Base-by-base conservation (phyloP, 2,329 filamentous ascomycete genomes). In the Venturia aucupariae region DNA sequence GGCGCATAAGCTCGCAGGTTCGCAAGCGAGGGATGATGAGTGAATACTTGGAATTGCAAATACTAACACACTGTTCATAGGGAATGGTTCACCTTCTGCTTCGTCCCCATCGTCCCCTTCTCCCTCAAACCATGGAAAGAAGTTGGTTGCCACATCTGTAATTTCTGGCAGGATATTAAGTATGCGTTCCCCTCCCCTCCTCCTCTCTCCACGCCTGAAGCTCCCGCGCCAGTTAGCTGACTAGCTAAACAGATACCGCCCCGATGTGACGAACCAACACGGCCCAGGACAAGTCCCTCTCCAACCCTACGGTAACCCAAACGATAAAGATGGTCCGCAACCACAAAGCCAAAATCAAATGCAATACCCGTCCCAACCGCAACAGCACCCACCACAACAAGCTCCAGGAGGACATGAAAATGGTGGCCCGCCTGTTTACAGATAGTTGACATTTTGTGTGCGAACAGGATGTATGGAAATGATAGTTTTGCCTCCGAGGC, bases 41-140 rank as follows among this genome's bases (percentile, higher is more conserved):
- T 8, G 17, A 27, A 1, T 13, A 15, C 15, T 41, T 17, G 15
- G 24, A 7, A 15, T 63, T 15, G 38, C 60, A 54, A n/a, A 39
- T 8, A 17, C 60, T 65, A 22, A 63, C 41, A 10, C 24, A 4
- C 30, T 42, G 2, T 39, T 35, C n/a, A 19, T 60, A 76, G 75
- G 76, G 73, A 80, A 51, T 91, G 88, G 86, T 92, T 92, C 71
- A 92, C 89, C 5, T 86, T 92, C 71, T 92, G 89, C 80, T 91
- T 89, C 75, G 76, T 91, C 63, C 89, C 89, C 60, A 75, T 92
- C 57, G 80, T 92, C 32, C 89, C 89, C 0, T 86, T 92, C 71
- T 86, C 84, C 32, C 69, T 81, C 5, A 80, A 81, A 66, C 79
- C 79, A 0, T 76, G 62, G 61, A 62, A 65, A 38, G 88, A 91